Evolutionary conservation across 352 stramenopile genomes (phyloP), one percentile per base, ranked within the genome.

Genomic region (Phytopythium kandeliae): DNA sequence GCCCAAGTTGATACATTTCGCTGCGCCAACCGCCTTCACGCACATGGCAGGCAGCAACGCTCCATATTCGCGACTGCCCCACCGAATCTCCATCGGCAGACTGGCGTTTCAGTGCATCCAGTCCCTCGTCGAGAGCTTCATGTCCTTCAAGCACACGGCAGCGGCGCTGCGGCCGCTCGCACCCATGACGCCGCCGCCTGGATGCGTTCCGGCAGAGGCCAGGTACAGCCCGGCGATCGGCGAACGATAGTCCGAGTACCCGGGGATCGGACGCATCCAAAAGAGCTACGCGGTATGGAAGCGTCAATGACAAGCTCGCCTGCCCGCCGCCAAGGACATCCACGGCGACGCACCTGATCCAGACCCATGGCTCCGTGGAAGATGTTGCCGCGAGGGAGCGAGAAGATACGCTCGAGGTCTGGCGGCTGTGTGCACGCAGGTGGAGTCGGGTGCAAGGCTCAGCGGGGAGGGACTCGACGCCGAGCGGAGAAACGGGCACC

Each of bases 111-210:
- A n/a, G n/a, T n/a, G n/a, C n/a, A n/a, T n/a, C n/a, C n/a, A n/a
- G n/a, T n/a, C n/a, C n/a, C n/a, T n/a, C n/a, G n/a, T n/a, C n/a
- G n/a, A 19, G 7, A 35, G 54, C 7, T 63, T 52, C 67, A 85
- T 84, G 51, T 92, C 78, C 46, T 80, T 83, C 44, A 92, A 55
- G 51, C 71, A 86, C 0, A 86, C 68, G 58, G 80, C 71, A 4
- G 88, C 88, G 0, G 77, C 81, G 51, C 97, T 97, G 17, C 88
- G 69, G 4, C 88, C 88, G 37, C 80, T 85, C 4, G 88, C 88
- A 12, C 88, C 88, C 88, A 97, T 97, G 21, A 97, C 88, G 37
- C 88, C 88, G n/a, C 88, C 88, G 5, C 88, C 89, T 24, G 88
- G 88, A 38, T 97, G 89, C 1, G 84, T 91, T 1, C 86, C 86